A percentile compares a stretch with the other conserved stretches of the same genome.
phyloP scores from a whole-genome alignment of 306 rosid species.

The Datisca glomerata region DNA sequence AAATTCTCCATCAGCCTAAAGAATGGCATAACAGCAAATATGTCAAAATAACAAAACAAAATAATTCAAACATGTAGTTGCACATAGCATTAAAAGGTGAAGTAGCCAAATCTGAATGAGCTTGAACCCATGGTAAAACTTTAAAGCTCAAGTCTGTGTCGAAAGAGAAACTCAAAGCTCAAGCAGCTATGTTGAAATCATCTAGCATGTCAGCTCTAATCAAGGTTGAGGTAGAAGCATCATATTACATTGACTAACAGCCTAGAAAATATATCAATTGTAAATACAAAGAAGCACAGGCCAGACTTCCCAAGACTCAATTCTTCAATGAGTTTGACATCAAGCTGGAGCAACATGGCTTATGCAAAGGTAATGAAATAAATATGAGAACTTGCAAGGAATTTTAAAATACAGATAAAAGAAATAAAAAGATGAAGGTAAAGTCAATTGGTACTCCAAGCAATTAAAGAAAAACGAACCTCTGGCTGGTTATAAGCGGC shows the following conservation, averaged over 20 bases:
- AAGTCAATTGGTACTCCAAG: slow-evolving; percentile 1
- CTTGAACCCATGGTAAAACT: too few species aligned
- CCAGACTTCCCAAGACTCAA: too few species aligned
- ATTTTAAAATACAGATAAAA: neutral
- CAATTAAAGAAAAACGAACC: slow-evolving; percentile 31
- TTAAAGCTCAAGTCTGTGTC: too few species aligned
- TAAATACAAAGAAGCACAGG: too few species aligned
- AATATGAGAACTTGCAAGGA: neutral
- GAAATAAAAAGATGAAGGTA: neutral
- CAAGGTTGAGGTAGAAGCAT: too few species aligned
- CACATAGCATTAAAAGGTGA: too few species aligned
- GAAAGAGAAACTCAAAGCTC: too few species aligned
- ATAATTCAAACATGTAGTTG: neutral
- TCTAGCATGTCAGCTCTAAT: too few species aligned
- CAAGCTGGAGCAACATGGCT: neutral
- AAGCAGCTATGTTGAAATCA: too few species aligned
- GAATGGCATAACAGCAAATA: slow-evolving; percentile 8
- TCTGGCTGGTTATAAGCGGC: slow-evolving; percentile 94
- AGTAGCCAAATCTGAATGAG: too few species aligned
- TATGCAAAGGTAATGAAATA: neutral
- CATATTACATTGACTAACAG: too few species aligned
- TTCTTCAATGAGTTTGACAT: neutral
- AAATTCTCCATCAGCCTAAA: neutral
- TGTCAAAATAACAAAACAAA: neutral
- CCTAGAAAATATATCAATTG: too few species aligned